phyloP scores from a whole-genome alignment of 2,329 filamentous ascomycete species.

The Fusarium luffae region DNA sequence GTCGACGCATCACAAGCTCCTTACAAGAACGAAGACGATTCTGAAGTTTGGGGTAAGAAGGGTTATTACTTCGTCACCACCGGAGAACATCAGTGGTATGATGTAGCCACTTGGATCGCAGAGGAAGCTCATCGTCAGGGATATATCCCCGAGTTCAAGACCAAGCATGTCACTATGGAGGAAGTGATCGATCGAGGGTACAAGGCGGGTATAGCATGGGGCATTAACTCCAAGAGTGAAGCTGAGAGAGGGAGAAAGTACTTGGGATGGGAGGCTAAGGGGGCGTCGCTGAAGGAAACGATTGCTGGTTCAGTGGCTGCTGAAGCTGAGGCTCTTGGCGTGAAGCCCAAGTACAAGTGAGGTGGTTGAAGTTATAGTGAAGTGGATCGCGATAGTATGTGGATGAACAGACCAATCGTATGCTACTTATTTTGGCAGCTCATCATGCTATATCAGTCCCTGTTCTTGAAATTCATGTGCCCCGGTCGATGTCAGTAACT shows the following conservation, averaged over 20 bases:
- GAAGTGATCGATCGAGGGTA: slow-evolving; percentile 45
- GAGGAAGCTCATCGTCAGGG: slow-evolving; percentile 58
- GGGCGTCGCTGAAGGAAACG: slow-evolving; percentile 51
- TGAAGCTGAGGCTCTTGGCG: slow-evolving; percentile 54
- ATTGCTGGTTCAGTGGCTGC: slow-evolving; percentile 51
- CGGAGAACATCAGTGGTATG: slow-evolving; percentile 71
- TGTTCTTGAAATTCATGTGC: not conserved
- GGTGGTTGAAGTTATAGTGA: not conserved
- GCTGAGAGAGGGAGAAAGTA: slow-evolving; percentile 58
- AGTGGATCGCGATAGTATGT: not conserved
- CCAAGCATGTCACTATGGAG: slow-evolving; percentile 46
- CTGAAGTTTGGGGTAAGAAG: slow-evolving; percentile 70
- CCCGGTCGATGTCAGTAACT: not conserved
- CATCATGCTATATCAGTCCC: not conserved
- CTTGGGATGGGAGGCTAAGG: slow-evolving; percentile 58
- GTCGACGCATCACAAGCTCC: slow-evolving; percentile 66
- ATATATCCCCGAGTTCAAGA: slow-evolving; percentile 44
- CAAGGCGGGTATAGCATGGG: slow-evolving; percentile 48
- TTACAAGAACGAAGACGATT: slow-evolving; percentile 61
- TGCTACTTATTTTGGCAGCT: not conserved
- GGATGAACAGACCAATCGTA: not conserved
- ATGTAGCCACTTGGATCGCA: slow-evolving; percentile 66
- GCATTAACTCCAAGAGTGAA: slow-evolving; percentile 57
- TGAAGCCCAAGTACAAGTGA: slow-evolving; percentile 46
- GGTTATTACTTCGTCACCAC: slow-evolving; percentile 71